These are phyloP conservation scores for Miscanthus lutarioriparius DNA, from an alignment of 176 grass and related monocot genomes.

Conservation along the genomic window DNA sequence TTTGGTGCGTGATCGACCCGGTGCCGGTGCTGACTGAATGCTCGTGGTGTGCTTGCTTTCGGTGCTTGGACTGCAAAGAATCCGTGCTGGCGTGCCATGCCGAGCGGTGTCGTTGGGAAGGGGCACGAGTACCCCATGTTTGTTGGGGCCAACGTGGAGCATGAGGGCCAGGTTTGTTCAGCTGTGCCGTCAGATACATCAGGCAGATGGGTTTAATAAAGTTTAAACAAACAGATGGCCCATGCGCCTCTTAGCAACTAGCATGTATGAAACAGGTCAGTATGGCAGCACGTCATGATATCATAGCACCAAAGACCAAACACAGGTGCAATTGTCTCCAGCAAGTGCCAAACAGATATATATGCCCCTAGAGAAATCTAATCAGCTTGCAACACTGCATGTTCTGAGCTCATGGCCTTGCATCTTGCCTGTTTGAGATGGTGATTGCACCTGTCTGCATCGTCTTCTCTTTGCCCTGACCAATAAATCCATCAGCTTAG, in stretches of 20 bases:
- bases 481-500: not conserved
- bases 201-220: too few species aligned
- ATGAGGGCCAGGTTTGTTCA: too few species aligned
- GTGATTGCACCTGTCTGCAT: not conserved
- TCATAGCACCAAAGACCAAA: too few species aligned
- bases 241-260: too few species aligned
- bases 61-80: not conserved
- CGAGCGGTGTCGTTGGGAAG: not conserved
- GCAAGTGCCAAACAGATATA: slow-evolving; percentile 16
- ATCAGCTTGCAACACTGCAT: slow-evolving; percentile 15
- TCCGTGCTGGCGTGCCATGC: not conserved
- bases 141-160: too few species aligned
- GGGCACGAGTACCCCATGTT: not conserved
- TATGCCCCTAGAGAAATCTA: not conserved
- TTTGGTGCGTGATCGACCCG: too few species aligned
- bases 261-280: too few species aligned
- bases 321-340: not conserved
- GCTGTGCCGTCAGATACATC: too few species aligned
- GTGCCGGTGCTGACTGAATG: not conserved
- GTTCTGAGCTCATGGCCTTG: slow-evolving; percentile 39
- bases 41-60: too few species aligned
- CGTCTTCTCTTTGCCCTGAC: not conserved
- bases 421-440: slow-evolving; percentile 25
- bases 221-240: too few species aligned
- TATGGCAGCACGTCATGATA: too few species aligned